Percentiles rank a stretch among this genome's conserved stretches.
These are phyloP conservation scores for Fagus crenata DNA, from an alignment of 306 rosid species.

Conservation along the genomic window DNA sequence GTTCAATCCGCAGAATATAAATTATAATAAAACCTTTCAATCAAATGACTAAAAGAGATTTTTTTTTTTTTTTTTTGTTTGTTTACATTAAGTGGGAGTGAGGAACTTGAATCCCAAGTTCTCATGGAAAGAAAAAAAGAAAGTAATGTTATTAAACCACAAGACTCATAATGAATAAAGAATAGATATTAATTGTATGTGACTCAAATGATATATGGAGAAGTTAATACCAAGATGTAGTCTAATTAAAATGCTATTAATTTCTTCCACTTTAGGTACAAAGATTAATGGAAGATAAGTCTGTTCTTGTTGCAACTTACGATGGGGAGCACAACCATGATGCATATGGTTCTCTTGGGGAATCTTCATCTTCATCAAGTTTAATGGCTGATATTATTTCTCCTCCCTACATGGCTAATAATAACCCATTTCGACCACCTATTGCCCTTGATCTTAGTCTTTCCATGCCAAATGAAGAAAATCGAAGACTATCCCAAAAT, in stretches of 20 bases:
- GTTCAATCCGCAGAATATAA: not conserved
- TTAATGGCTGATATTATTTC: conserved; percentile 14
- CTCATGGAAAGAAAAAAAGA: no score
- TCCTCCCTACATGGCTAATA: conserved; percentile 5
- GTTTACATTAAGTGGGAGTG: no score
- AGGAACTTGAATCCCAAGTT: no score
- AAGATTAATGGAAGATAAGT: conserved; percentile 55
- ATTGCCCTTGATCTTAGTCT: conserved; percentile 38
- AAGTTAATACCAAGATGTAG: not conserved
- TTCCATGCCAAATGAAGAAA: conserved; percentile 27
- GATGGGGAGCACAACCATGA: conserved; percentile 79
- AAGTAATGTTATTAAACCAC: no score
- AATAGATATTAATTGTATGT: no score
- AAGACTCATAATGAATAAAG: no score
- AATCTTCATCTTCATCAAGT: conserved; percentile 38
- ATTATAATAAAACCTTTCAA: not conserved
- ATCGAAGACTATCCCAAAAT: conserved; percentile 24
- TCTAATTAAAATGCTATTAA: not conserved
- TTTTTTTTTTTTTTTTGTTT: no score
- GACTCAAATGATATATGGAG: no score
- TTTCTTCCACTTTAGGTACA: conserved; percentile 50
- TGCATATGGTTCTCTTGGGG: not conserved
- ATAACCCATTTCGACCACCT: conserved; percentile 12
- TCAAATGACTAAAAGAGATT: no score
- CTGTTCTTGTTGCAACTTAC: conserved; percentile 60